Evolutionary conservation across 257 asterid species (phyloP).

Genomic region (Solanum etuberosum): DNA sequence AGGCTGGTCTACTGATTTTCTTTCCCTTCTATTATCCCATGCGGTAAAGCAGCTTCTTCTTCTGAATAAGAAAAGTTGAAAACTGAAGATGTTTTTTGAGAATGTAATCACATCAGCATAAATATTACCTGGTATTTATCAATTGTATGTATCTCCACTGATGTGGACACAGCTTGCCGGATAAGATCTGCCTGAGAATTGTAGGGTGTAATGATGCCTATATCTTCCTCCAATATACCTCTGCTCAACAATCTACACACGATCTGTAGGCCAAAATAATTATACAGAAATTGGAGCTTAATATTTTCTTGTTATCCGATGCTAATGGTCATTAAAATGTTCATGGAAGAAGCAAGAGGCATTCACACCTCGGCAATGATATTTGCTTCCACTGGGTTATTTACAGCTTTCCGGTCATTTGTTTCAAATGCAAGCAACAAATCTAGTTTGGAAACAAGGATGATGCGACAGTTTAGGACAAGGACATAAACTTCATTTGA

Average conservation of each 20-base stretch:
- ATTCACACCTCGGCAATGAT: slow-evolving; percentile 59
- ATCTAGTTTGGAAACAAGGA: slow-evolving; percentile 28
- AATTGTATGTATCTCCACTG: slow-evolving; percentile 87
- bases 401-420: slow-evolving; percentile 49
- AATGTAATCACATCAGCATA: not conserved
- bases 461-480: not conserved
- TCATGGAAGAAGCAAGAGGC: not conserved
- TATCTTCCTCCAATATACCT: slow-evolving; percentile 61
- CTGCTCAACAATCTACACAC: slow-evolving; percentile 35
- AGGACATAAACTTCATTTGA: not conserved
- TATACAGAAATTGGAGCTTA: not conserved
- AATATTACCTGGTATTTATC: slow-evolving; percentile 90
- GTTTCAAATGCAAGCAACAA: slow-evolving; percentile 67
- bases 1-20: not conserved
- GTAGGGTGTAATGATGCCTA: slow-evolving; percentile 92
- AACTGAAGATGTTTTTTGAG: not conserved
- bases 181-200: slow-evolving; percentile 81
- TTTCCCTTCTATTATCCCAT: not conserved
- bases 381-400: slow-evolving; percentile 74
- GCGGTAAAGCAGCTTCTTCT: not conserved
- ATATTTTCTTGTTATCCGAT: not conserved
- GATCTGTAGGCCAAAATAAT: slow-evolving; percentile 25
- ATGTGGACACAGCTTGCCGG: slow-evolving; percentile 42
- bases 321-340: not conserved
- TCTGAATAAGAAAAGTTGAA: not conserved